Percentiles rank a stretch among this genome's conserved stretches.
Conservation (phyloP, 2,329 filamentous ascomycete species). For the Tolypocladium album region DNA sequence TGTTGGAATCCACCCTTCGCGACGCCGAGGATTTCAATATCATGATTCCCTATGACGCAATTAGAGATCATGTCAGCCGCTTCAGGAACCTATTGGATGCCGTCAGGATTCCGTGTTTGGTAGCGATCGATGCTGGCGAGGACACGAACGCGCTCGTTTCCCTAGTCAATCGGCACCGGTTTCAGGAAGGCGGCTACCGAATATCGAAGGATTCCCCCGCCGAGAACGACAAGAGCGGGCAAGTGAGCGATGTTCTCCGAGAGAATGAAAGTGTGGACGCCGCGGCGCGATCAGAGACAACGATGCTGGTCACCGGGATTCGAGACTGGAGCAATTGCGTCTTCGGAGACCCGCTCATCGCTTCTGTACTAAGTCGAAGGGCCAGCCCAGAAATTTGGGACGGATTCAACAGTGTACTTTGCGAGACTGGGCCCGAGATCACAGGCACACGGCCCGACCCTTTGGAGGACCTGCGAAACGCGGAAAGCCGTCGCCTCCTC, state of each 20-base stretch:
- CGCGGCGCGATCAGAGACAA: background rate
- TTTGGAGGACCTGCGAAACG: slow-evolving; percentile 34
- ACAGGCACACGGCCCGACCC: slow-evolving; percentile 1
- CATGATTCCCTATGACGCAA: slow-evolving; percentile 42
- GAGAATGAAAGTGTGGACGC: background rate
- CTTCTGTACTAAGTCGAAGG: slow-evolving; percentile 34
- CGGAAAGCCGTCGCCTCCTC: slow-evolving; percentile 36
- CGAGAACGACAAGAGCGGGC: background rate
- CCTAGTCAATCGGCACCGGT: background rate
- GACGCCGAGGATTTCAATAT: slow-evolving; percentile 52
- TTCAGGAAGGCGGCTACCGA: background rate
- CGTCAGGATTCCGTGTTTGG: slow-evolving; percentile 39
- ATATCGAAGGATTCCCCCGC: background rate
- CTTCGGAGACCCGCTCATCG: slow-evolving; percentile 50
- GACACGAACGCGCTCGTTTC: slow-evolving; percentile 38
- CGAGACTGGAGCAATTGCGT: slow-evolving; percentile 47
- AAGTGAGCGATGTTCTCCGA: background rate
- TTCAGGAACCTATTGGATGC: slow-evolving; percentile 39
- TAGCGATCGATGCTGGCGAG: slow-evolving; percentile 41
- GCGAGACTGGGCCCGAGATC: slow-evolving; percentile 4
- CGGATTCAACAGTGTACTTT: slow-evolving; percentile 28
- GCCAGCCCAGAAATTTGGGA: slow-evolving; percentile 33
- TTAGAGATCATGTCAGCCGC: slow-evolving; percentile 40
- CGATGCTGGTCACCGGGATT: slow-evolving; percentile 15
- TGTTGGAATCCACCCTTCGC: slow-evolving; percentile 44